Percentiles rank a stretch among this genome's conserved stretches.
These are phyloP conservation scores for Aspergillus neotritici DNA, from an alignment of 2,329 filamentous ascomycete genomes.

Conservation along the genomic window DNA sequence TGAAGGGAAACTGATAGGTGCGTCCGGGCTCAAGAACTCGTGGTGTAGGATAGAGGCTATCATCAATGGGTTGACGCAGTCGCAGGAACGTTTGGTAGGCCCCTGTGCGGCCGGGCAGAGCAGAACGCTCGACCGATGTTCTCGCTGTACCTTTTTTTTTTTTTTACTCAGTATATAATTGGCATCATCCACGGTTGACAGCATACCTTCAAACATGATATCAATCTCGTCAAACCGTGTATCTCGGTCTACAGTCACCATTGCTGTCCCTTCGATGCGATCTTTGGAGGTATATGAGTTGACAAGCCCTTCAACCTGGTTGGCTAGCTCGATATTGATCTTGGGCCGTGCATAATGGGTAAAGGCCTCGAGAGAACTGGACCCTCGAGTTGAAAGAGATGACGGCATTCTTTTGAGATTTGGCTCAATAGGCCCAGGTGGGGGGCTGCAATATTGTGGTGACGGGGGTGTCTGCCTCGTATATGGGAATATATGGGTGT, in stretches of 20 bases:
- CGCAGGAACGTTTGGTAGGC: conserved; percentile 58
- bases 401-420: conserved; percentile 11
- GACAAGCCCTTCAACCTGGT: conserved; percentile 33
- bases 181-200: not conserved
- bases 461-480: too few species aligned
- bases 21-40: conserved; percentile 50
- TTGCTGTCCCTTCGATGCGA: conserved; percentile 50
- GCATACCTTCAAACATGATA: conserved; percentile 53
- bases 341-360: conserved; percentile 26
- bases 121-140: conserved; percentile 52
- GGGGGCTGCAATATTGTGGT: too few species aligned
- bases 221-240: conserved; percentile 54
- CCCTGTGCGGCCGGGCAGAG: conserved; percentile 50
- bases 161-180: conserved; percentile 4
- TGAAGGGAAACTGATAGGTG: conserved; percentile 57
- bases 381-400: conserved; percentile 23
- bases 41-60: conserved; percentile 49
- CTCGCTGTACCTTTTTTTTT: conserved; percentile 49
- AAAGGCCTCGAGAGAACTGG: conserved; percentile 24
- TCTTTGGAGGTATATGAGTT: conserved; percentile 54
- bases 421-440: not conserved
- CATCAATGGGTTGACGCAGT: conserved; percentile 54
- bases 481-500: not conserved
- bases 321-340: conserved; percentile 25
- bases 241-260: conserved; percentile 47